phyloP scores from a whole-genome alignment of 768 basidiomycete genomes.

The Naganishia onofrii region DNA sequence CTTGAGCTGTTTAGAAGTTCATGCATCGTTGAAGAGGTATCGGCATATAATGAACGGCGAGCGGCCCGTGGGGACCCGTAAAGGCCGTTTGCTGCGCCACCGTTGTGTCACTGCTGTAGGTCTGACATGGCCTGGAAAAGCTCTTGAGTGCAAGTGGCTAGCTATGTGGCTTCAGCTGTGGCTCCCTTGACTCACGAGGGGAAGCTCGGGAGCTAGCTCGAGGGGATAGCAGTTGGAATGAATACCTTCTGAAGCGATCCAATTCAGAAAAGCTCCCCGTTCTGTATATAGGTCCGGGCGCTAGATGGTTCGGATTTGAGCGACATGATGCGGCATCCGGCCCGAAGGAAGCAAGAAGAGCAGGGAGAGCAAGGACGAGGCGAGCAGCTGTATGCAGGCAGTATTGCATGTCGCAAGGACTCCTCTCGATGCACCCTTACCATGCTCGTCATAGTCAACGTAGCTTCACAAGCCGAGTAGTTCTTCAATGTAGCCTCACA shows the following conservation, averaged over 20 bases:
- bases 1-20: neutral
- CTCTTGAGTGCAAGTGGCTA: too few species aligned
- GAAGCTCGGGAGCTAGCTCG: too few species aligned
- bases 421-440: neutral
- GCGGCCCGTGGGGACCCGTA: slow-evolving; percentile 1
- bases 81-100: neutral
- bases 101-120: neutral
- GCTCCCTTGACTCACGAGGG: too few species aligned
- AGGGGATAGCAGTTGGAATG: too few species aligned
- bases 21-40: neutral
- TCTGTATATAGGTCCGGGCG: neutral
- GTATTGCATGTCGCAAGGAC: too few species aligned
- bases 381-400: too few species aligned
- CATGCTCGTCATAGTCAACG: neutral
- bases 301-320: neutral
- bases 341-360: neutral
- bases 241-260: too few species aligned
- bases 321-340: neutral
- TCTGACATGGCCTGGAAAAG: too few species aligned
- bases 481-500: neutral
- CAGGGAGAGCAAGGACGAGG: too few species aligned
- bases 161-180: too few species aligned
- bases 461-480: neutral
- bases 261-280: neutral
- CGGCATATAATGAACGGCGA: neutral